Percentiles rank a stretch among this genome's conserved stretches.
Conservation (phyloP, 148 eudicot genomes). For the Simmondsia chinensis region DNA sequence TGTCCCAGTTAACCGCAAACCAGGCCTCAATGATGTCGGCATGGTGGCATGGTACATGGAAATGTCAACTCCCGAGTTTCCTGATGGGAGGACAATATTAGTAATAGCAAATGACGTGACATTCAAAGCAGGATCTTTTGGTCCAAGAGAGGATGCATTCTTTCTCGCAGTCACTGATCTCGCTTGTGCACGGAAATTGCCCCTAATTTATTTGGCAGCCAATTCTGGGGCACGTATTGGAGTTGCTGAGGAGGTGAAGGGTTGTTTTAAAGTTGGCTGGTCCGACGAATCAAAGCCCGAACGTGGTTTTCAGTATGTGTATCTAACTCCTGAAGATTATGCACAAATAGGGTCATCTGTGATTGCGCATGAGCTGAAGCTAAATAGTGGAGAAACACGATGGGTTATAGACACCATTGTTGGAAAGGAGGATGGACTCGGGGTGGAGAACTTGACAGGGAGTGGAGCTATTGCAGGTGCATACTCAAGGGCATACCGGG, state of each 20-base stretch:
- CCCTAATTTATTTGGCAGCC: conserved; percentile 90
- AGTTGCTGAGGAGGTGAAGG: conserved; percentile 88
- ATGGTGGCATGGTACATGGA: conserved; percentile 97
- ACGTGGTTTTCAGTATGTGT: conserved; percentile 81
- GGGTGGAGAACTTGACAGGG: conserved; percentile 90
- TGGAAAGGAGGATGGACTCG: conserved; percentile 91
- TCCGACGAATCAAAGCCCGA: conserved; percentile 78
- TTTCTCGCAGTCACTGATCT: conserved; percentile 86
- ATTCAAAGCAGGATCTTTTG: conserved; percentile 91
- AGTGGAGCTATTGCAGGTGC: conserved; percentile 99
- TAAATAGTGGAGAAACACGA: conserved; percentile 59
- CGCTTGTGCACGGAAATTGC: conserved; percentile 80
- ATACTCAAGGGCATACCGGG: conserved; percentile 85
- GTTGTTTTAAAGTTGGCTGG: conserved; percentile 98
- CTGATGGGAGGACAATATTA: conserved; percentile 70
- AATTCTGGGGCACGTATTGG: conserved; percentile 98
- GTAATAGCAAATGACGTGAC: conserved; percentile 88
- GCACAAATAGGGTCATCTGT: conserved; percentile 51
- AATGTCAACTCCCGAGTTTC: conserved; percentile 96
- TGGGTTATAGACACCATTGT: conserved; percentile 94
- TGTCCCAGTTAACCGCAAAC: conserved; percentile 46
- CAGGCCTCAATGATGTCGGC: conserved; percentile 74
- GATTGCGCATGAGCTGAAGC: conserved; percentile 75
- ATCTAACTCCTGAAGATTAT: conserved; percentile 82
- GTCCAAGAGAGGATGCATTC: conserved; percentile 91